Base-by-base conservation (phyloP, 73 alveolate genomes). In the Paramecium pentaurelia region DNA sequence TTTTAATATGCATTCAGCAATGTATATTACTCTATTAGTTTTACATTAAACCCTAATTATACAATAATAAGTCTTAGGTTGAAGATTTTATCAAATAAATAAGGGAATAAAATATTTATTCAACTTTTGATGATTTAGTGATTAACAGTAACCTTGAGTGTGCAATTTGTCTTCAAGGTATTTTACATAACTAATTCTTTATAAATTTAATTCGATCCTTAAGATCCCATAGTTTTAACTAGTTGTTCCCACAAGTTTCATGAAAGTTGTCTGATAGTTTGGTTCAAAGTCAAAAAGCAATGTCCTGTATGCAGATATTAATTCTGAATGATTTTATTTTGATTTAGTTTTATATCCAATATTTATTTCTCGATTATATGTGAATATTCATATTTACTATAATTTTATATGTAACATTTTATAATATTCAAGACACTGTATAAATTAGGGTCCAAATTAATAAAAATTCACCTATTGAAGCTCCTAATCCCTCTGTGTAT, bases 401-500 rank as follows among this genome's bases (percentile, higher is more conserved):
- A 54, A n/a, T n/a, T 54, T 54, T 54, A 54, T 54, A 54, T 54
- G 7, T 54, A 54, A 54, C 25, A 16, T 18, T 54, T 54, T 14
- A 54, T 54, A 54, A 54, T 32, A 12, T 64, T 64, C 84, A 75
- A 42, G 34, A 20, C 47, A 42, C 91, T 45, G 91, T 80, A 49
- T 80, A 14, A 8, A 80, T 73, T 11, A 80, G 34, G 14, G 58
- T 80, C 91, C 91, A 80, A 22, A n/a, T 45, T 80, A 80, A 47
- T 27, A 80, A 27, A 80, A 80, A 80, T 47, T 80, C 91, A n/a
- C 91, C 91, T 14, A 80, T 27, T 20, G 75, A 40, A 25, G 58
- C 91, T 16, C 75, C 64, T 22, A 80, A 80, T 14, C 77, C 91
- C 30, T 80, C 91, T 10, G 75, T 80, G 27, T 80, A 80, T 25